Base-by-base conservation (phyloP, 176 grass and related monocot species). In the Elymus sibiricus region DNA sequence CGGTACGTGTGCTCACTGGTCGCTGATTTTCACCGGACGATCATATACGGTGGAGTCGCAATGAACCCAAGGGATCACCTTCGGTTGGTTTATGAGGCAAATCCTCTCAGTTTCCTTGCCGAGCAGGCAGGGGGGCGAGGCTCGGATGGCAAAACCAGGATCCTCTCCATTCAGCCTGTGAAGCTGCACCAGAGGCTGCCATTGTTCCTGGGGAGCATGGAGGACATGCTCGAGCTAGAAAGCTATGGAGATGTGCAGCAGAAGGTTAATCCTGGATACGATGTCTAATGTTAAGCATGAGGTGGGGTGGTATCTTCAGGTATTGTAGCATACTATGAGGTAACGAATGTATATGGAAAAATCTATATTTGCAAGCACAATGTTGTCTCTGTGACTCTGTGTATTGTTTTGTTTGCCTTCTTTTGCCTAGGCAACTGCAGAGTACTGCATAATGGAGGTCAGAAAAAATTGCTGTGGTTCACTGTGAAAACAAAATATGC, bases 21-120 rank as follows among this genome's bases (percentile, higher is more conserved):
- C 15, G 97, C 97, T 64, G 97, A 99, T 82, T 91, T 99, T 16
- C 97, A 99, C 39, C 87, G 90, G 13, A 99, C 94, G 1, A 80
- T 96, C 43, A 92, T 94, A 51, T 96, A 99, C 22, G 97, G 97
- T 17, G 97, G 97, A 65, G 66, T 99, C 9, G 92, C 88, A 24
- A 99, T 99, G 97, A 99, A 99, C 65, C 97, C 94, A 59, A 99
- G 94, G 82, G 88, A 99, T 77, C 97, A 99, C 75, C 89, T 99
- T 76, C 88, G 90, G n/a, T 40, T 99, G 80, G 90, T 96, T 58
- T 99, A 96, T 34, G 94, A 96, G 85, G 97, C 94, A 0, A 96
- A 96, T 64, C 97, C 97, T 49, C 89, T 99, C 43, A 99, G 94
- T 87, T 99, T 96, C 72, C 89, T 99, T 64, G 79, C 90, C 8